These are phyloP conservation scores for Penicillium janthinellum DNA, from an alignment of 2,329 filamentous ascomycete genomes.

Conservation along the genomic window DNA sequence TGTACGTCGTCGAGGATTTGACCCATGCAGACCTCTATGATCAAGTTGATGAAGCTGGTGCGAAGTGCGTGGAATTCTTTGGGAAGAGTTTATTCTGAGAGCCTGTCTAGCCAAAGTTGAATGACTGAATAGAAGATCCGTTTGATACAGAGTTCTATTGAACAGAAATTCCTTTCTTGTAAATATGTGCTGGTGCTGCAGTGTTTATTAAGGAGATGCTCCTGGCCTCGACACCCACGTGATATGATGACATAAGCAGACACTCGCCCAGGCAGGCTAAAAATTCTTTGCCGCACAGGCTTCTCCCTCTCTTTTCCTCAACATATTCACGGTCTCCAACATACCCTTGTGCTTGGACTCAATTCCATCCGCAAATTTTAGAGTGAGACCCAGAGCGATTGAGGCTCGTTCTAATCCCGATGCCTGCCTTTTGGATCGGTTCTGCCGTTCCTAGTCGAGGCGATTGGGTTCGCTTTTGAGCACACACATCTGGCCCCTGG, in stretches of 20 bases:
- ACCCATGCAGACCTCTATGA: constrained; percentile 41
- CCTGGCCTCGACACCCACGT: background rate
- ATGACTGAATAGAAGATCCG: background rate
- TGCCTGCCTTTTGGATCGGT: constrained; percentile 29
- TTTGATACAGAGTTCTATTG: background rate
- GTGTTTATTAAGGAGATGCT: background rate
- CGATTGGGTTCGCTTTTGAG: constrained; percentile 50
- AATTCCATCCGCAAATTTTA: constrained; percentile 48
- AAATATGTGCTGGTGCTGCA: background rate
- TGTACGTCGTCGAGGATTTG: constrained; percentile 31
- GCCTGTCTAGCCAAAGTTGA: background rate
- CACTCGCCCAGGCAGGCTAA: background rate
- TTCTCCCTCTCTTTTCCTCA: constrained; percentile 29
- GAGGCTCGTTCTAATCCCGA: constrained; percentile 49
- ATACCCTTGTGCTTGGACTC: constrained; percentile 49
- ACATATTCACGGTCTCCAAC: constrained; percentile 44
- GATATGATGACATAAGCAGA: constrained; percentile 10
- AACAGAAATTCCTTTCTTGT: background rate
- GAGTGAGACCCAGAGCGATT: constrained; percentile 45
- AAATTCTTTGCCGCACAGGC: constrained; percentile 21
- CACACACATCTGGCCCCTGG: constrained; percentile 21
- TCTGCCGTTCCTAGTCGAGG: constrained; percentile 28
- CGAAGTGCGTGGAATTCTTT: constrained; percentile 22
- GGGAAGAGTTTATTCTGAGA: constrained; percentile 6
- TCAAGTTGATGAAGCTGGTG: constrained; percentile 25